These are phyloP conservation scores for Cladophialophora psammophila DNA, from an alignment of 2,329 filamentous ascomycete species.

Conservation along the genomic window DNA sequence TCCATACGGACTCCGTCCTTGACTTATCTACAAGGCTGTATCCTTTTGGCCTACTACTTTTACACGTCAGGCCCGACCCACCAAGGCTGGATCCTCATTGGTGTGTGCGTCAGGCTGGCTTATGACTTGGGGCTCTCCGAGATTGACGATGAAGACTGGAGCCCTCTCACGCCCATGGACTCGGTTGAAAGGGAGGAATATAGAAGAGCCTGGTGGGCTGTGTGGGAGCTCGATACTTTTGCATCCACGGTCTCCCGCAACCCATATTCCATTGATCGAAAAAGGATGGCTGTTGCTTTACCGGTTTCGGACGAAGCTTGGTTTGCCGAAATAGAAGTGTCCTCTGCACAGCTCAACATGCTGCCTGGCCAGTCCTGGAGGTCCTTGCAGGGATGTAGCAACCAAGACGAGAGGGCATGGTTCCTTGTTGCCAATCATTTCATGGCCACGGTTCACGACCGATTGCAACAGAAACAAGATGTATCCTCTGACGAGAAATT, in stretches of 20 bases:
- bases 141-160: conserved; percentile 67
- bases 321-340: conserved; percentile 27
- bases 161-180: conserved; percentile 11
- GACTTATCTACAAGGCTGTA: conserved; percentile 34
- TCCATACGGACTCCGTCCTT: conserved; percentile 22
- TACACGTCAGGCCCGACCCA: conserved; percentile 34
- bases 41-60: conserved; percentile 33
- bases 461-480: conserved; percentile 32
- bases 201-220: conserved; percentile 33
- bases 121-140: conserved; percentile 91
- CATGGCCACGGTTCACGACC: conserved; percentile 32
- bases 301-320: conserved; percentile 35
- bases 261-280: conserved; percentile 35
- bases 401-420: conserved; percentile 36
- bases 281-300: conserved; percentile 30
- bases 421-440: conserved; percentile 33
- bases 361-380: conserved; percentile 33
- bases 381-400: conserved; percentile 21
- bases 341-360: conserved; percentile 27
- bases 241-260: conserved; percentile 33
- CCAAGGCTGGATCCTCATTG: conserved; percentile 84
- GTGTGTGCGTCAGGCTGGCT: conserved; percentile 85
- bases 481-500: conserved; percentile 30
- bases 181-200: conserved; percentile 31
- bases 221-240: conserved; percentile 36